Conservation (phyloP, 805 yeast genomes). For the Schwanniomyces polymorphus region DNA sequence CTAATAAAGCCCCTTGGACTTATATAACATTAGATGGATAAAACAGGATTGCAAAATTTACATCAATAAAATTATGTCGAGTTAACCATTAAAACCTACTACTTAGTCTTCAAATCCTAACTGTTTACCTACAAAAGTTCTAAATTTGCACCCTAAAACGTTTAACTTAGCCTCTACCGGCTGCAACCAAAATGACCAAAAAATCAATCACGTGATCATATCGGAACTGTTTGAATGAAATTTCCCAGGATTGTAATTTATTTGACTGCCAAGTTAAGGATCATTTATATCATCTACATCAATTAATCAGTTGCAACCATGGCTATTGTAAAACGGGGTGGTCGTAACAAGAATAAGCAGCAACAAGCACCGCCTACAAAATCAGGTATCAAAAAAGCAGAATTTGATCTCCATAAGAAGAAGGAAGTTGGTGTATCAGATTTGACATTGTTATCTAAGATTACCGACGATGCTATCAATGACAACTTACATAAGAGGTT, state of each 20-base stretch:
- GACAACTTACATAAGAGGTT: constrained; percentile 89
- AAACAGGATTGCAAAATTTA: no score
- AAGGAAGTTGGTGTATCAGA: constrained; percentile 99
- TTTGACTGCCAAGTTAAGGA: not conserved
- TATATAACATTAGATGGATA: no score
- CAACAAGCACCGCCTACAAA: constrained; percentile 52
- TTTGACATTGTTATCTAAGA: constrained; percentile 81
- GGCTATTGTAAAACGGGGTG: constrained; percentile 81
- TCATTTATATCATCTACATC: not conserved
- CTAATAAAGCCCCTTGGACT: no score
- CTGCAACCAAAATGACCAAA: no score
- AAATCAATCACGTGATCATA: not conserved
- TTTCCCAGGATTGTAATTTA: no score
- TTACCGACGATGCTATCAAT: constrained; percentile 89
- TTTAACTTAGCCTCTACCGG: no score
- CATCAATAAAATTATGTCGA: no score
- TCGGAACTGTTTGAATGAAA: no score
- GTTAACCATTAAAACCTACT: no score
- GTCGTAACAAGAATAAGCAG: constrained; percentile 53
- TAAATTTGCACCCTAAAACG: no score
- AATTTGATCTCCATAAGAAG: constrained; percentile 82
- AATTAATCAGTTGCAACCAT: constrained; percentile 29
- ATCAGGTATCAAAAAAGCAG: constrained; percentile 75
- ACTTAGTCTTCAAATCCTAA: no score
- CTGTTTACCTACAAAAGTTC: no score